Conservation (phyloP, 306 rosid genomes). For the Macrotyloma uniflorum region DNA sequence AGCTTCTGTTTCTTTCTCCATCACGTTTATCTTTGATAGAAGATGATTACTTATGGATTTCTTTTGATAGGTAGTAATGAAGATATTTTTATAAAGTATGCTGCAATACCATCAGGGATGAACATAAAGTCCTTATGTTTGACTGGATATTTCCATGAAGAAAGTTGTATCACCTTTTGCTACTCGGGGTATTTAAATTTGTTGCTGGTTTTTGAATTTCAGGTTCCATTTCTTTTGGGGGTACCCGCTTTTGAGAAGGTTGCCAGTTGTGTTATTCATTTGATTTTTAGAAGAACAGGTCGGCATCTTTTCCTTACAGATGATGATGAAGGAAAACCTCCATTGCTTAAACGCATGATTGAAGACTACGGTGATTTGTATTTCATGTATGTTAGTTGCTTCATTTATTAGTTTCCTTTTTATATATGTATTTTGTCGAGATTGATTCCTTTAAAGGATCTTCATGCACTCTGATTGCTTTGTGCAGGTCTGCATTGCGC, state of each 20-base stretch:
- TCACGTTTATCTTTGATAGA: neutral
- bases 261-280: constrained; percentile 82
- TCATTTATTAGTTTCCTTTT: constrained; percentile 17
- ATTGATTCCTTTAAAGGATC: constrained; percentile 17
- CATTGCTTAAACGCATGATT: constrained; percentile 88
- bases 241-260: constrained; percentile 78
- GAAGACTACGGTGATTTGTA: constrained; percentile 63
- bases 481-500: constrained; percentile 87
- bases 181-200: constrained; percentile 9
- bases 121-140: constrained; percentile 18
- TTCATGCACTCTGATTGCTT: constrained; percentile 26
- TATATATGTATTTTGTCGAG: constrained; percentile 3
- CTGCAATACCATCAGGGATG: constrained; percentile 12
- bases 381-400: constrained; percentile 73
- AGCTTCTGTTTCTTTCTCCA: neutral
- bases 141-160: constrained; percentile 9
- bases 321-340: constrained; percentile 80
- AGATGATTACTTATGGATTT: constrained; percentile 11
- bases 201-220: constrained; percentile 36
- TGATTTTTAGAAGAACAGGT: constrained; percentile 96
- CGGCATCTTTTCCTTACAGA: constrained; percentile 92
- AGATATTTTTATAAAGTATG: constrained; percentile 21
- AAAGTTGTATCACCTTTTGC: neutral
- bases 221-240: constrained; percentile 99
- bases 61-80: neutral